These are phyloP conservation scores for Alternaria sp. DNA, from an alignment of 2,329 filamentous ascomycete species.

Conservation along the genomic window DNA sequence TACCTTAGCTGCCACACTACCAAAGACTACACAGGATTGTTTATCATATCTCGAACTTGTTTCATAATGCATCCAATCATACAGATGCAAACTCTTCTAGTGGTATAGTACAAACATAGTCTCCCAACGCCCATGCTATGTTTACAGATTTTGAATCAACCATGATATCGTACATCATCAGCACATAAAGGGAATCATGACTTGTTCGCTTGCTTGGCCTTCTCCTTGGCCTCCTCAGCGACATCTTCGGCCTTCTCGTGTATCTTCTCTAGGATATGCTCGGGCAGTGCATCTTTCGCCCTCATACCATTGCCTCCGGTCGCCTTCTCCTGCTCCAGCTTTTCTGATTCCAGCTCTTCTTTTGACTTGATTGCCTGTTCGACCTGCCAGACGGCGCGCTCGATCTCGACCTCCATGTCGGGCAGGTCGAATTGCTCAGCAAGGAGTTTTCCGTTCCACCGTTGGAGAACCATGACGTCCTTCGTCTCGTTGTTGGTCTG, in stretches of 20 bases:
- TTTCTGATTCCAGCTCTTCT: constrained; percentile 48
- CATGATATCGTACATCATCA: constrained; percentile 15
- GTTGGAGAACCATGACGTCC: constrained; percentile 59
- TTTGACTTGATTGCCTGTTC: constrained; percentile 54
- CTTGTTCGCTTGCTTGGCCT: constrained; percentile 9
- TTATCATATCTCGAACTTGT: background rate
- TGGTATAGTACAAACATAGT: constrained; percentile 11
- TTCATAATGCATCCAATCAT: constrained; percentile 9
- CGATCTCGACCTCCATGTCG: constrained; percentile 63
- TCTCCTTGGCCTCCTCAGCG: constrained; percentile 22
- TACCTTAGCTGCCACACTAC: background rate
- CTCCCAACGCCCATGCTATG: constrained; percentile 14
- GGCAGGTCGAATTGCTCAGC: constrained; percentile 59
- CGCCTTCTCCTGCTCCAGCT: constrained; percentile 48
- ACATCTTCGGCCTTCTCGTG: constrained; percentile 37
- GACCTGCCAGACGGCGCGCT: constrained; percentile 62
- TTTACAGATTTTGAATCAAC: background rate
- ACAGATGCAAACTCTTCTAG: constrained; percentile 12
- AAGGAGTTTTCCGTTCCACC: constrained; percentile 61
- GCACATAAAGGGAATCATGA: constrained; percentile 1
- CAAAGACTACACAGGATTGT: background rate
- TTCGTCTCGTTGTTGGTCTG: constrained; percentile 53
- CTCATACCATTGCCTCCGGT: constrained; percentile 30
- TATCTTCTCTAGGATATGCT: constrained; percentile 37
- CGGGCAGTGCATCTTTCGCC: constrained; percentile 41